Percentiles rank a stretch among this genome's conserved stretches.
These are phyloP conservation scores for Boletellus ananiceps DNA, from an alignment of 768 basidiomycete species.

Conservation along the genomic window DNA sequence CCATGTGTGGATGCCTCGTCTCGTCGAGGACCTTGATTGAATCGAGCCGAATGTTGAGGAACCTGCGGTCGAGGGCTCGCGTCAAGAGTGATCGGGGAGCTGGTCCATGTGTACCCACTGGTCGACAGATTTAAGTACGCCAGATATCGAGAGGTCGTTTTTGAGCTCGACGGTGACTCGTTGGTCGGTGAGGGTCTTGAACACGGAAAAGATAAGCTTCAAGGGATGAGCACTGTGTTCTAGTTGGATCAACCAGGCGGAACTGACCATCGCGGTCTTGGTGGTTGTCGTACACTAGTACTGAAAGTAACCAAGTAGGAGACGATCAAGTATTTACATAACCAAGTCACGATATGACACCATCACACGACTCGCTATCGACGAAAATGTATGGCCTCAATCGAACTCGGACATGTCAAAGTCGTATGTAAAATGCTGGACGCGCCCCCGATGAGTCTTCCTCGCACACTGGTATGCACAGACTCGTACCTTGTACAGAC, in stretches of 20 bases:
- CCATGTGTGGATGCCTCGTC: constrained; percentile 96
- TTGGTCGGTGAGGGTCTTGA: constrained; percentile 98
- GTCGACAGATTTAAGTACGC: constrained; percentile 94
- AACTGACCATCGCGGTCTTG: constrained; percentile 24
- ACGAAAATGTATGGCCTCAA: constrained; percentile 8
- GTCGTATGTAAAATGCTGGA: constrained; percentile 30
- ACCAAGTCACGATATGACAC: too few relatives aligned
- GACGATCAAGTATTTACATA: too few relatives aligned
- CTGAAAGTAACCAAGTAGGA: too few relatives aligned
- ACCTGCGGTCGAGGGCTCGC: constrained; percentile 42
- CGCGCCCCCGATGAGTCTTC: background rate
- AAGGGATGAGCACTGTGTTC: constrained; percentile 7
- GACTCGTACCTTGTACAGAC: constrained; percentile 65
- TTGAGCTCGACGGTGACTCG: constrained; percentile 96
- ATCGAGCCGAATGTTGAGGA: constrained; percentile 94
- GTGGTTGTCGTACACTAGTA: background rate
- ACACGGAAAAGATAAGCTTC: constrained; percentile 91
- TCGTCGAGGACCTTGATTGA: constrained; percentile 91
- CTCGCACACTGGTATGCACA: background rate
- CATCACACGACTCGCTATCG: background rate
- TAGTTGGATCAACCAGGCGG: background rate
- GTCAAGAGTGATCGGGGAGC: constrained; percentile 1
- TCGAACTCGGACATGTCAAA: constrained; percentile 35
- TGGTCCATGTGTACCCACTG: constrained; percentile 55
- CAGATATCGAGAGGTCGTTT: constrained; percentile 96